phyloP scores from a whole-genome alignment of 179 eudicot genomes.

The Beta lomatogona region DNA sequence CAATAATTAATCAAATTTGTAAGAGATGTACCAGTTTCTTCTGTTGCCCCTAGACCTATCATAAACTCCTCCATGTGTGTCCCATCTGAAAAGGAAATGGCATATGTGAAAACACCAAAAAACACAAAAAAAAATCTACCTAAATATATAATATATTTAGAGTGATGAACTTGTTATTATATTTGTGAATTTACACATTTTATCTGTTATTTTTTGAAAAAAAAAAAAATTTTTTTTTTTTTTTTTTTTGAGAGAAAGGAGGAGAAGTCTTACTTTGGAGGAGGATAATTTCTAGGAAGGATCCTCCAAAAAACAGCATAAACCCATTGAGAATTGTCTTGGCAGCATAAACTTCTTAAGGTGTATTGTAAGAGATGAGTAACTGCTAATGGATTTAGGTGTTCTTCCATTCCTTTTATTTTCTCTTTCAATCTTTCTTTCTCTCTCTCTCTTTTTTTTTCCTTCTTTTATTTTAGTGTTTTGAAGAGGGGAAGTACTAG shows the following conservation, averaged over 20 bases:
- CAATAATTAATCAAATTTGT: background rate
- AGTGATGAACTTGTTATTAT: too few species aligned
- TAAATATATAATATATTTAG: too few species aligned
- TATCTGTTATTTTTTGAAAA: too few species aligned
- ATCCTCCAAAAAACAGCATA: constrained; percentile 52
- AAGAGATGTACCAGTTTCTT: constrained; percentile 42
- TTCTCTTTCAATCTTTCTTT: constrained; percentile 3
- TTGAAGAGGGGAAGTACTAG: constrained; percentile 18
- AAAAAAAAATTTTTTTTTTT: too few species aligned
- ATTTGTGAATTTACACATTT: too few species aligned
- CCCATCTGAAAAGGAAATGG: constrained; percentile 36
- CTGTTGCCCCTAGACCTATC: constrained; percentile 59
- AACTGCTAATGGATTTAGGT: constrained; percentile 66
- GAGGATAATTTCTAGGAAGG: constrained; percentile 53
- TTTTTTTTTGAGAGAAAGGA: background rate
- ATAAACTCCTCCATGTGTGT: constrained; percentile 56
- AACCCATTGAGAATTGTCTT: constrained; percentile 49
- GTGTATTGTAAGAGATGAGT: constrained; percentile 70
- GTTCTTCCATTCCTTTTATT: constrained; percentile 66
- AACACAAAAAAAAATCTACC: too few species aligned
- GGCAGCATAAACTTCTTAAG: constrained; percentile 47
- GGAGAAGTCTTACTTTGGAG: constrained; percentile 40
- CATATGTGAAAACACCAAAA: background rate
- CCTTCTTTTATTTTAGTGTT: constrained; percentile 11
- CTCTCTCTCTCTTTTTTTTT: constrained; percentile 12